Percentiles rank a stretch among this genome's conserved stretches.
phyloP scores from a whole-genome alignment of 768 basidiomycete genomes.

The Gymnopilus junonius region DNA sequence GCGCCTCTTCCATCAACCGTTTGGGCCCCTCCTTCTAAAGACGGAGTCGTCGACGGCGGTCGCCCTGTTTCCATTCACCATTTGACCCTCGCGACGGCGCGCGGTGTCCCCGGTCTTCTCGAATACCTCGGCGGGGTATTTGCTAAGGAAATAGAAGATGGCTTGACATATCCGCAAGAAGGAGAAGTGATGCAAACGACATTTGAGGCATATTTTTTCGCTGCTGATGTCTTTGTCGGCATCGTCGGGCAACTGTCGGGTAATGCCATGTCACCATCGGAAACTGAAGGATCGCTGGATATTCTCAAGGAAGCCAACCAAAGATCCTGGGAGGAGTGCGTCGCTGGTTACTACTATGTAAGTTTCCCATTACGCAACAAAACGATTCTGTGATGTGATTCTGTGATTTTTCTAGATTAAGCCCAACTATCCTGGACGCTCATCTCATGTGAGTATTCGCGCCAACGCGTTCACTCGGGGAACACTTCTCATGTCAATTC shows the following conservation, averaged over 20 bases:
- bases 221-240: slow-evolving; percentile 76
- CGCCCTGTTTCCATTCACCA: slow-evolving; percentile 54
- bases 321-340: slow-evolving; percentile 66
- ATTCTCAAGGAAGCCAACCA: slow-evolving; percentile 51
- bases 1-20: slow-evolving; percentile 49
- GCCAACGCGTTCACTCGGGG: slow-evolving; percentile 18
- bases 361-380: slow-evolving; percentile 2
- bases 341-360: slow-evolving; percentile 84
- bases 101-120: slow-evolving; percentile 51
- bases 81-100: slow-evolving; percentile 47
- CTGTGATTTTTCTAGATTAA: slow-evolving; percentile 51
- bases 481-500: slow-evolving; percentile 12
- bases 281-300: slow-evolving; percentile 13
- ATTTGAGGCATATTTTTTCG: slow-evolving; percentile 81
- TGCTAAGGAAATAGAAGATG: slow-evolving; percentile 74
- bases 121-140: slow-evolving; percentile 66
- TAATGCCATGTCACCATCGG: slow-evolving; percentile 17
- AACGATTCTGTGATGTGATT: not conserved
- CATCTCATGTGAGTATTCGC: slow-evolving; percentile 74
- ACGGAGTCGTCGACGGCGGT: slow-evolving; percentile 9
- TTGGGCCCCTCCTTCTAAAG: slow-evolving; percentile 41
- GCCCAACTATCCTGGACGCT: slow-evolving; percentile 89
- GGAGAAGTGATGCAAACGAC: slow-evolving; percentile 50
- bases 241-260: slow-evolving; percentile 37
- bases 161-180: slow-evolving; percentile 88